Percentiles rank a stretch among this genome's conserved stretches.
These are phyloP conservation scores for Globisporangium sylvaticum DNA, from an alignment of 352 stramenopile species.

Conservation along the genomic window DNA sequence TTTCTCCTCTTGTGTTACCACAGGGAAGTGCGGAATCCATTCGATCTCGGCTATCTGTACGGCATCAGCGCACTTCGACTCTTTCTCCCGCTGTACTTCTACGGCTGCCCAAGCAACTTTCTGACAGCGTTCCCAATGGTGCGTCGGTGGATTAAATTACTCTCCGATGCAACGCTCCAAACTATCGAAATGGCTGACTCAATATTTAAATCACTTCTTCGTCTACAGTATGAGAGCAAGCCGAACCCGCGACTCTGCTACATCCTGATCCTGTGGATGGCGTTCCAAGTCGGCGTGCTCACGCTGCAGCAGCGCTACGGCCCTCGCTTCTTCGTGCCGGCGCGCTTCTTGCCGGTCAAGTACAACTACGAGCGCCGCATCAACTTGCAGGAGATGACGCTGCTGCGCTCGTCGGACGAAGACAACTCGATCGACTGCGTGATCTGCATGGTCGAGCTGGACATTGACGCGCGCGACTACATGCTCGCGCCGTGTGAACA, in stretches of 20 bases:
- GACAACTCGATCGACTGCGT: slow-evolving; percentile 75
- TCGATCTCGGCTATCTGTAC: slow-evolving; percentile 94
- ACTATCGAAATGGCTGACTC: neutral
- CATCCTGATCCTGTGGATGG: slow-evolving; percentile 88
- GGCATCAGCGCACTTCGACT: slow-evolving; percentile 92
- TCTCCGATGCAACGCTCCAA: neutral
- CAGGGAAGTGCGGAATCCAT: slow-evolving; percentile 90
- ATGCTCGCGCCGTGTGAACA: slow-evolving; percentile 97
- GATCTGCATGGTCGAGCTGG: slow-evolving; percentile 86
- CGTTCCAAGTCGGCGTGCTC: slow-evolving; percentile 90
- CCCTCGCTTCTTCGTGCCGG: slow-evolving; percentile 94
- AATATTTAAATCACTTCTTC: neutral
- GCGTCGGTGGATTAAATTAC: slow-evolving; percentile 9
- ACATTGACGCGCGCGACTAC: slow-evolving; percentile 84
- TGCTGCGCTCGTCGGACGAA: slow-evolving; percentile 53
- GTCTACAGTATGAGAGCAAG: slow-evolving; percentile 64
- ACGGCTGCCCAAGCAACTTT: slow-evolving; percentile 93
- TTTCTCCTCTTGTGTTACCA: slow-evolving; percentile 1
- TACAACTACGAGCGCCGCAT: slow-evolving; percentile 95
- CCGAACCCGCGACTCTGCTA: slow-evolving; percentile 64
- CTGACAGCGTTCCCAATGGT: slow-evolving; percentile 81
- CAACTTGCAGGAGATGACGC: slow-evolving; percentile 55
- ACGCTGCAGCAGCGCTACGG: slow-evolving; percentile 91
- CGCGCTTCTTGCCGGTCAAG: slow-evolving; percentile 94
- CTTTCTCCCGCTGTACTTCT: slow-evolving; percentile 96